Conservation (phyloP, 2,329 filamentous ascomycete species). For the Diaporthe humulicola region DNA sequence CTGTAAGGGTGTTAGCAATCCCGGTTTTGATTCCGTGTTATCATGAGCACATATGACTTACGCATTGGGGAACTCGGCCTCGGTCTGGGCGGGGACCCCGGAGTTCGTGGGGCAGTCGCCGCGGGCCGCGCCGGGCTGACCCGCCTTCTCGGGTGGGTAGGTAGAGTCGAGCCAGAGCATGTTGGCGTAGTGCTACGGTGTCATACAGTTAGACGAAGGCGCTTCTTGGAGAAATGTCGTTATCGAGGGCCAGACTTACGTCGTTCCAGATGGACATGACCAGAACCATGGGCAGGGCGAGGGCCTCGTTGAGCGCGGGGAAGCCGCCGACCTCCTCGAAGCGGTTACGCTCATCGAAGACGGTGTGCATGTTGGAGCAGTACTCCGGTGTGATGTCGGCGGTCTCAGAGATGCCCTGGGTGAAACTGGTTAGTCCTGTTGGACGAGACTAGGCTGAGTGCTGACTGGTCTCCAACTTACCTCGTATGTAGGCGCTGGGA, state of each 20-base stretch:
- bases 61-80: slow-evolving; percentile 44
- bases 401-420: slow-evolving; percentile 47
- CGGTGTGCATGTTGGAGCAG: slow-evolving; percentile 67
- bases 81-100: slow-evolving; percentile 55
- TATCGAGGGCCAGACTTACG: slow-evolving; percentile 26
- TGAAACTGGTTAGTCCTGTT: slow-evolving; percentile 16
- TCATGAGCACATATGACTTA: neutral
- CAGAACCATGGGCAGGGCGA: slow-evolving; percentile 70
- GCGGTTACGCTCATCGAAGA: slow-evolving; percentile 64
- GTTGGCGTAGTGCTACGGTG: slow-evolving; percentile 62
- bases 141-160: slow-evolving; percentile 59
- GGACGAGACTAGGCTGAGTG: fast-evolving
- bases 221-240: neutral
- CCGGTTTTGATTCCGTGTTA: neutral
- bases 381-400: slow-evolving; percentile 62
- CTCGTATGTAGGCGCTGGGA: slow-evolving; percentile 52
- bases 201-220: neutral
- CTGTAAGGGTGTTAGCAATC: neutral
- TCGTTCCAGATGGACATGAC: slow-evolving; percentile 74
- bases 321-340: slow-evolving; percentile 68
- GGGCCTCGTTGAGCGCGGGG: slow-evolving; percentile 63
- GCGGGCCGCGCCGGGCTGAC: slow-evolving; percentile 60
- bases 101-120: slow-evolving; percentile 56
- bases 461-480: neutral
- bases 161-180: slow-evolving; percentile 74